These are phyloP conservation scores for Exophiala bonariae DNA, from an alignment of 2,329 filamentous ascomycete species.

Conservation along the genomic window DNA sequence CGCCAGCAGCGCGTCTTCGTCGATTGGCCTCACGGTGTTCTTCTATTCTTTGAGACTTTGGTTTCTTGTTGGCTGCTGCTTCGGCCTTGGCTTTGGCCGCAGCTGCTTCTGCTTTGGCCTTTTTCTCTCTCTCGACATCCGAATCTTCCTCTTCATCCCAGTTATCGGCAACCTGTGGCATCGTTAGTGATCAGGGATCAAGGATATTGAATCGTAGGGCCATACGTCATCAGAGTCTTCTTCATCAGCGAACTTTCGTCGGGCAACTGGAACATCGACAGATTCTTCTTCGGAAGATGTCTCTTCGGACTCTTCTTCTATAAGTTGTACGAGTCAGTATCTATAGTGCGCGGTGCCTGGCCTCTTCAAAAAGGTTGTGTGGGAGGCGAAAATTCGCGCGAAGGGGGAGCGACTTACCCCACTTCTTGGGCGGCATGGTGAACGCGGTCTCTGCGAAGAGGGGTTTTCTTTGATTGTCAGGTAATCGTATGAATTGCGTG, in stretches of 20 bases:
- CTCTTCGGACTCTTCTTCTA: slow-evolving; percentile 51
- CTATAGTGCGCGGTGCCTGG: not conserved
- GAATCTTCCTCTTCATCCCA: slow-evolving; percentile 98
- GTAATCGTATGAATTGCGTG: too few relatives aligned
- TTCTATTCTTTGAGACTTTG: slow-evolving; percentile 80
- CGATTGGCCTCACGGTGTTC: slow-evolving; percentile 69
- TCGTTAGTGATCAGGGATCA: slow-evolving; percentile 12
- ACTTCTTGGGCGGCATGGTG: slow-evolving; percentile 50
- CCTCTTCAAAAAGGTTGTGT: not conserved
- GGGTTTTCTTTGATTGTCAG: too few relatives aligned
- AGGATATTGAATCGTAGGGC: slow-evolving; percentile 8
- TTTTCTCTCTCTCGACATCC: slow-evolving; percentile 94
- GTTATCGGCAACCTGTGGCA: slow-evolving; percentile 78
- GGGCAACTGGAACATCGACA: slow-evolving; percentile 40
- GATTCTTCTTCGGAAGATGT: slow-evolving; percentile 34
- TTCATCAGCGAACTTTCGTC: slow-evolving; percentile 86
- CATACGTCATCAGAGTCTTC: slow-evolving; percentile 79
- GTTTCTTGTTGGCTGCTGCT: slow-evolving; percentile 87
- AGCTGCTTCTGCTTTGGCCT: slow-evolving; percentile 77
- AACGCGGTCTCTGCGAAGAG: not conserved
- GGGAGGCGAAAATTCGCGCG: slow-evolving; percentile 5
- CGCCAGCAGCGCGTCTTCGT: slow-evolving; percentile 58
- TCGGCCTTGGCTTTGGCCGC: slow-evolving; percentile 89
- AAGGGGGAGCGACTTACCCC: slow-evolving; percentile 41
- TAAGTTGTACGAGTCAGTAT: slow-evolving; percentile 22